A percentile compares a stretch with the other conserved stretches of the same genome.
These are phyloP conservation scores for Tarenaya hassleriana DNA, from an alignment of 345 rosid species.

Conservation along the genomic window DNA sequence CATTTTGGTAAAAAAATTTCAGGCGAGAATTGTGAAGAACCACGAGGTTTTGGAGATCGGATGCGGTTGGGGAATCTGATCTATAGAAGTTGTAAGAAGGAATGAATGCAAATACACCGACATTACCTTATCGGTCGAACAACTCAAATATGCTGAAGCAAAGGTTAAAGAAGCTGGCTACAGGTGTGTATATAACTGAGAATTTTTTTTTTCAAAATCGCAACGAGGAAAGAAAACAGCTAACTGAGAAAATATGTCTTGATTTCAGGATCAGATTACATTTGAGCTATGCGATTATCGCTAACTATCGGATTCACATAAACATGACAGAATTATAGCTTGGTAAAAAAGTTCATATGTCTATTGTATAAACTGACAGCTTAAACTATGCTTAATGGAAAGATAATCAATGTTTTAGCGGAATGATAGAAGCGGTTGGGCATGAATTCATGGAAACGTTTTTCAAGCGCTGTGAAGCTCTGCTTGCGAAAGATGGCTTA, in stretches of 20 bases:
- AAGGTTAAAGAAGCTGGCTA: constrained; percentile 80
- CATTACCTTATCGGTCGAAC: constrained; percentile 72
- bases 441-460: constrained; percentile 89
- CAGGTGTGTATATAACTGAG: constrained; percentile 36
- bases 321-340: constrained; percentile 76
- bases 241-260: not conserved
- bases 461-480: constrained; percentile 66
- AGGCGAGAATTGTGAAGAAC: constrained; percentile 53
- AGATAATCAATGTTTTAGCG: constrained; percentile 33
- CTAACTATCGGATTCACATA: constrained; percentile 43
- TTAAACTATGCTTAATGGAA: not conserved
- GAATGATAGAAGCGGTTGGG: constrained; percentile 91
- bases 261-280: constrained; percentile 47
- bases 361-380: not conserved
- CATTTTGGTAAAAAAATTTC: not conserved
- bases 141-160: constrained; percentile 57
- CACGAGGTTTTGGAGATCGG: constrained; percentile 87
- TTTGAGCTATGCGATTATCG: constrained; percentile 77
- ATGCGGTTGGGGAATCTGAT: constrained; percentile 90
- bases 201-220: no score
- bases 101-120: constrained; percentile 88
- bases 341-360: constrained; percentile 36
- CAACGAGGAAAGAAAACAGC: no score
- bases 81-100: constrained; percentile 73
- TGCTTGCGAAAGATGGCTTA: constrained; percentile 65